These are phyloP conservation scores for Notholithocarpus densiflorus DNA, from an alignment of 306 rosid genomes.

Conservation along the genomic window DNA sequence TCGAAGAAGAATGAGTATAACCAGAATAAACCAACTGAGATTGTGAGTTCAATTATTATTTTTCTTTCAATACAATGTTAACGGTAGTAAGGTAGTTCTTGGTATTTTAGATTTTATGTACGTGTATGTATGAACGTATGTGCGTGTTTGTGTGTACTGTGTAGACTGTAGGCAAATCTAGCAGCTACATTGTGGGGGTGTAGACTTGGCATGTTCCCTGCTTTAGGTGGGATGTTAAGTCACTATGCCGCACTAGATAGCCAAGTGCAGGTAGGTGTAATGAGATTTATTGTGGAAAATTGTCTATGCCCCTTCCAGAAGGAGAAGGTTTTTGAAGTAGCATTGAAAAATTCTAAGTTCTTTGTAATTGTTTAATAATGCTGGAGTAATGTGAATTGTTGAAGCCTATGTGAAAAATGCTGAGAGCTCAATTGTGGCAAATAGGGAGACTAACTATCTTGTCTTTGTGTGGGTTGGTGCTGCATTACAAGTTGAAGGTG, in stretches of 20 bases:
- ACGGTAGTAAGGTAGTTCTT: neutral
- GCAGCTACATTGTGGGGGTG: neutral
- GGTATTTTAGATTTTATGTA: too few species aligned
- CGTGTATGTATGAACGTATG: too few species aligned
- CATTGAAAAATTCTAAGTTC: neutral
- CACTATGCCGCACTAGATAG: neutral
- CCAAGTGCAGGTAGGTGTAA: neutral
- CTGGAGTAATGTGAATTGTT: neutral
- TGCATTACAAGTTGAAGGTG: neutral
- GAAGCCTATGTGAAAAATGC: neutral
- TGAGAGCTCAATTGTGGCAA: neutral
- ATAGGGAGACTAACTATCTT: neutral
- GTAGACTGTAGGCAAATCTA: neutral
- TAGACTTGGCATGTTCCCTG: neutral
- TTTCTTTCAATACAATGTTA: neutral
- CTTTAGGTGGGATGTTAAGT: neutral
- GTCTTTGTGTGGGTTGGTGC: neutral
- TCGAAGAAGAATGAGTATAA: slow-evolving; percentile 77
- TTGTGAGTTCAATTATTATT: slow-evolving; percentile 46
- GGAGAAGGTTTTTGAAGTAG: neutral
- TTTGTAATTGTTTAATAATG: neutral
- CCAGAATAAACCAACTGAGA: slow-evolving; percentile 95
- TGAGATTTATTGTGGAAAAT: neutral
- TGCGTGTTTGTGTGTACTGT: neutral
- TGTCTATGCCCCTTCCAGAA: neutral